These are phyloP conservation scores for Fragaria nilgerrensis DNA, from an alignment of 306 rosid genomes.

Conservation along the genomic window DNA sequence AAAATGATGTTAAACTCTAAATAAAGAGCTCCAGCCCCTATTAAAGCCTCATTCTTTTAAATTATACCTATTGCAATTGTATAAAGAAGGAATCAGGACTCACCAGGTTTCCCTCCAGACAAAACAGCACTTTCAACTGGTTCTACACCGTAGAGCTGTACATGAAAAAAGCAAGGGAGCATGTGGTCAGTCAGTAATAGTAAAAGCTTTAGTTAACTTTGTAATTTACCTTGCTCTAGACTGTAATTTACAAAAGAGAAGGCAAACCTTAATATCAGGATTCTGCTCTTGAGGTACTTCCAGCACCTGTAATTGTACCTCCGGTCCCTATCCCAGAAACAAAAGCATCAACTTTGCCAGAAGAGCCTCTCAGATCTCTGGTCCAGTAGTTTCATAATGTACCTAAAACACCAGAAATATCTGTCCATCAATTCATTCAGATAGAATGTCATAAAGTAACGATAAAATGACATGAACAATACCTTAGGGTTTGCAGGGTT, in stretches of 20 bases:
- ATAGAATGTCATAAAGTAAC: conserved; percentile 4
- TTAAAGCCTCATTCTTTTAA: background rate
- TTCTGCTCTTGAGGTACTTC: conserved; percentile 82
- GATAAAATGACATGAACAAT: conserved; percentile 10
- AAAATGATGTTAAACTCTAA: background rate
- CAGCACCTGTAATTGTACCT: conserved; percentile 85
- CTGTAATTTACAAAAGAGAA: conserved; percentile 6
- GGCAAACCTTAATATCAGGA: conserved; percentile 68
- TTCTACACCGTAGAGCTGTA: conserved; percentile 77
- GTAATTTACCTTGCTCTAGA: background rate
- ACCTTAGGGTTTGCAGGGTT: conserved; percentile 94
- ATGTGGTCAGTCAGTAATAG: background rate
- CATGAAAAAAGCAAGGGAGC: conserved; percentile 4
- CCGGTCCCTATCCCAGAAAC: conserved; percentile 97
- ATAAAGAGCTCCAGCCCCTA: background rate
- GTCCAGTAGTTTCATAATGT: conserved; percentile 91
- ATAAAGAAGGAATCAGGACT: conserved; percentile 24
- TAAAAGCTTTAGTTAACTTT: background rate
- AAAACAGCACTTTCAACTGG: conserved; percentile 86
- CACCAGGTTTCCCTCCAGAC: conserved; percentile 93
- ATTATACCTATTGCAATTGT: background rate
- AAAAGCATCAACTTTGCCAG: conserved; percentile 75
- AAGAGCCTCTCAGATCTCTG: conserved; percentile 80
- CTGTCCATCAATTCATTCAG: conserved; percentile 15
- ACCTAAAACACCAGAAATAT: conserved; percentile 36